Evolutionary conservation across 306 rosid genomes (phyloP), one percentile per base, ranked within the genome.

Genomic region (Acacia confusa): DNA sequence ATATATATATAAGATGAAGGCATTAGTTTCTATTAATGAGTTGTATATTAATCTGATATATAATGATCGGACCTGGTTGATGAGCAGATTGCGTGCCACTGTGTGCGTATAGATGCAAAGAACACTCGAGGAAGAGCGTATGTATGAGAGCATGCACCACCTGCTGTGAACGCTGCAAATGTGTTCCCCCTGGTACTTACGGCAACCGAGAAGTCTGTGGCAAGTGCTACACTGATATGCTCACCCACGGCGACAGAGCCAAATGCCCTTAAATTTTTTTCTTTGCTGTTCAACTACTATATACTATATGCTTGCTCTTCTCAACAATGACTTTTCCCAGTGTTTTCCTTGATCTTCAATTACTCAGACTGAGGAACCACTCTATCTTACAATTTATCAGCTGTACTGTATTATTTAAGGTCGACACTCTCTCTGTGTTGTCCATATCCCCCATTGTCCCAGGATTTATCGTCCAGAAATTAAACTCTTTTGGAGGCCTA

Each of bases 111-210:
- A 89, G 97, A 75, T 95, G 98, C 84, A 9, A 83, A 28, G 12
- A 78, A 6, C 95, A 91, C 67, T 89, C 92, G 6, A 91, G 97
- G 88, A 81, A 82, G 82, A 89, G 63, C 0, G 0, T 81, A 11
- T 95, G 98, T 80, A 17, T 43, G 50, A 91, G 97, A 82, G 98
- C 98, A 1, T 95, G 98, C 82, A 30, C 73, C 66, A 91, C 98
- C 6, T 95, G 98, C 63, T 95, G 98, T 77, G 86, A 82, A 30
- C 88, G 98, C 7, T 95, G 98, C 97, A 89, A 72, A 78, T 95
- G 98, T 73, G 97, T 95, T 1, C 98, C 98, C 0, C 98, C 98
- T 11, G 98, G 98, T 63, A 91, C 98, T 19, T 94, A 32, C 7
- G 98, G 98, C 5, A 94, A 92, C 89, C 70, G 87, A 16, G 95